Conservation (phyloP, 345 rosid species). For the Gossypioides kirkii region DNA sequence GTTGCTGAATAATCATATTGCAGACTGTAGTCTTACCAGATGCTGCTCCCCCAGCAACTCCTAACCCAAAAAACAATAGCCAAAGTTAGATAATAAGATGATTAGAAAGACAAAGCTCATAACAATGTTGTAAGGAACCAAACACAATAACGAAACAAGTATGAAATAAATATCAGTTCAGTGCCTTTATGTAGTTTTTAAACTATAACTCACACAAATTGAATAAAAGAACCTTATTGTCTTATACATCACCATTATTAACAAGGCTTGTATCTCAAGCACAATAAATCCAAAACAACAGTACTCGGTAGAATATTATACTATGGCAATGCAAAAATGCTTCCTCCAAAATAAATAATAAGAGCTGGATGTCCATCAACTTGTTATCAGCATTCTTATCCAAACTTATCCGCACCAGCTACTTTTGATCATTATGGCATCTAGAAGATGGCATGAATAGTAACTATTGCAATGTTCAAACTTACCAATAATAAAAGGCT, state of each 20-base stretch:
- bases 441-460: background rate
- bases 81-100: background rate
- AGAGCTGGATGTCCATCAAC: background rate
- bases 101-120: background rate
- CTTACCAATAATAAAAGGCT: conserved; percentile 93
- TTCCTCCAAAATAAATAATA: background rate
- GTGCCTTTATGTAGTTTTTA: background rate
- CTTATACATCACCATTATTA: background rate
- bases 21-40: conserved; percentile 98
- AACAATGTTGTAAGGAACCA: background rate
- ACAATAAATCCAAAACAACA: background rate
- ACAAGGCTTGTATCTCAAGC: background rate
- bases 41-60: conserved; percentile 98
- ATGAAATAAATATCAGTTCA: no score
- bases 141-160: background rate
- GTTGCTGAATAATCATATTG: conserved; percentile 97
- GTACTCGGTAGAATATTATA: background rate
- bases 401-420: background rate
- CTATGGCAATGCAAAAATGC: background rate
- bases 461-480: background rate
- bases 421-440: background rate
- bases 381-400: background rate
- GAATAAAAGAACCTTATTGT: background rate
- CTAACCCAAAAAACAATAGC: conserved; percentile 26
- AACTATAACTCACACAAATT: background rate